Evolutionary conservation across 306 rosid genomes (phyloP).

Genomic region (Mimosa bimucronata): DNA sequence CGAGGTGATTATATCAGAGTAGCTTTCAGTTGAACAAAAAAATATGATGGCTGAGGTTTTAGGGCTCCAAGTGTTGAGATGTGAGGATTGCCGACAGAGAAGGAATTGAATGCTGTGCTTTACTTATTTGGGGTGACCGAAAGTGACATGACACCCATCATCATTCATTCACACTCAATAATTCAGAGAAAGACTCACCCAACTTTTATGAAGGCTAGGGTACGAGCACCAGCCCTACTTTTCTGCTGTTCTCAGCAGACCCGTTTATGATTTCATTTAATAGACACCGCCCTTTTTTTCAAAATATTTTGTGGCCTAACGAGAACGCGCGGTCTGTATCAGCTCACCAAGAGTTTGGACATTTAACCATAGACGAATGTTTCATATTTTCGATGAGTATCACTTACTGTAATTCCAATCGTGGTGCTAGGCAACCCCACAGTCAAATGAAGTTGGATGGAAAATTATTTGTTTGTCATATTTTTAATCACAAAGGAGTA

Average conservation of each 20-base stretch:
- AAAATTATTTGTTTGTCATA: too few relatives aligned
- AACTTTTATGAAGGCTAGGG: neutral
- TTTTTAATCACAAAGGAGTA: too few relatives aligned
- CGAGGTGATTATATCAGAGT: neutral
- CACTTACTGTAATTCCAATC: too few relatives aligned
- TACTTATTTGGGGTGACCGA: neutral
- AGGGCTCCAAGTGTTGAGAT: neutral
- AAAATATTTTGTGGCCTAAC: too few relatives aligned
- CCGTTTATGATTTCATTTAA: neutral
- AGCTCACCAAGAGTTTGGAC: too few relatives aligned
- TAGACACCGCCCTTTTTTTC: too few relatives aligned
- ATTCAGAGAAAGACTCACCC: neutral
- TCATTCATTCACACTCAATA: neutral
- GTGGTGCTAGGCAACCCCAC: too few relatives aligned
- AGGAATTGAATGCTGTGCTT: neutral
- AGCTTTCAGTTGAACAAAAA: neutral
- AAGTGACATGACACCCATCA: neutral
- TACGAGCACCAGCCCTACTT: neutral
- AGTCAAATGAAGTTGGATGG: too few relatives aligned
- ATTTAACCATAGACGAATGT: too few relatives aligned
- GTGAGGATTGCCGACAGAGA: neutral
- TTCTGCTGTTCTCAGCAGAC: neutral
- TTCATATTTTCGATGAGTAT: too few relatives aligned
- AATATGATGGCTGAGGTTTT: neutral
- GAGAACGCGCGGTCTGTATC: too few relatives aligned